Conservation (phyloP, 352 stramenopile genomes). For the Phytophthora brassicae region DNA sequence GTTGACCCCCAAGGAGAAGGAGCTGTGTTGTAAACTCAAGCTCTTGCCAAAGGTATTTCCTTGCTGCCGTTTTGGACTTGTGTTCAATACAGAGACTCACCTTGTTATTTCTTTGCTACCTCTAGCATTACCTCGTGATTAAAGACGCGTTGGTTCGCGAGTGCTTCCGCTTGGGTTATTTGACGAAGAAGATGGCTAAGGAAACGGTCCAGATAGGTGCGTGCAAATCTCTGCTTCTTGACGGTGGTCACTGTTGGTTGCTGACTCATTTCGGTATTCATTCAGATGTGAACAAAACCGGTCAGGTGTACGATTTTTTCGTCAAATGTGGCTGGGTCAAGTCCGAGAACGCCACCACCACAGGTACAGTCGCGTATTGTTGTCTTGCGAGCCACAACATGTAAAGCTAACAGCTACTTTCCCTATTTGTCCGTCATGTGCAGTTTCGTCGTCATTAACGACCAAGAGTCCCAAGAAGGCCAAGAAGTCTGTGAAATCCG, state of each 20-base stretch:
- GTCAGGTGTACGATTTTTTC: constrained; percentile 90
- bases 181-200: constrained; percentile 76
- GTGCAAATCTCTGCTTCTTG: constrained; percentile 10
- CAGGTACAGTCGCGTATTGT: constrained; percentile 37
- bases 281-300: constrained; percentile 81
- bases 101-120: constrained; percentile 4
- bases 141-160: constrained; percentile 94
- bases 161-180: constrained; percentile 73
- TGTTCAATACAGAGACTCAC: constrained; percentile 1
- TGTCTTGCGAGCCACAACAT: not conserved
- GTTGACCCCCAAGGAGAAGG: constrained; percentile 89
- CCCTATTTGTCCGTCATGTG: constrained; percentile 5
- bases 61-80: not conserved
- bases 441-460: constrained; percentile 33
- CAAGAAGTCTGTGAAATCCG: constrained; percentile 16
- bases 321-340: constrained; percentile 88
- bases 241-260: constrained; percentile 5
- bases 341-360: constrained; percentile 50
- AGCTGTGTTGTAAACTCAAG: constrained; percentile 89
- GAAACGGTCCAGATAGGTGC: constrained; percentile 92
- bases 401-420: not conserved
- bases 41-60: constrained; percentile 83
- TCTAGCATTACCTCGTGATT: constrained; percentile 92
- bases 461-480: constrained; percentile 28
- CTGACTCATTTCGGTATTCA: constrained; percentile 23